Percentiles rank a stretch among this genome's conserved stretches.
These are phyloP conservation scores for Lasiosphaeria hispida DNA, from an alignment of 495 filamentous ascomycete species.

Conservation along the genomic window DNA sequence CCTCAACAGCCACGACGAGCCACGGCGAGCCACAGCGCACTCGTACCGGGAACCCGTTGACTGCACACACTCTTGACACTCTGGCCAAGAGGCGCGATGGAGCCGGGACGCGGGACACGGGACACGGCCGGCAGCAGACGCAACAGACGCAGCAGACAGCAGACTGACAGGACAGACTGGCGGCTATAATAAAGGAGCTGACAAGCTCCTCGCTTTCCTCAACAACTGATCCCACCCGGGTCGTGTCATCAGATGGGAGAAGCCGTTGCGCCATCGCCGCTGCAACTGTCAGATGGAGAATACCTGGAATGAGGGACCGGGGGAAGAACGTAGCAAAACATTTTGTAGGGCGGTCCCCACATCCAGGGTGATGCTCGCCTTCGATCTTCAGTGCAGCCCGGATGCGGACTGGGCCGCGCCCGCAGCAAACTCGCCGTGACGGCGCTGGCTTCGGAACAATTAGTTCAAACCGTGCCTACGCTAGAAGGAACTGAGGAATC, in stretches of 20 bases:
- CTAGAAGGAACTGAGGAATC: too few species aligned
- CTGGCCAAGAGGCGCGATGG: too few species aligned
- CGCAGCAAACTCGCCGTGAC: not conserved
- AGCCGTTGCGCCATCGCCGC: not conserved
- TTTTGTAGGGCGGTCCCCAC: not conserved
- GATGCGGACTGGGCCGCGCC: constrained; percentile 8
- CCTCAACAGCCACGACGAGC: too few species aligned
- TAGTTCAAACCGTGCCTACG: too few species aligned
- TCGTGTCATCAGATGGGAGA: not conserved
- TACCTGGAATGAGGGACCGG: not conserved
- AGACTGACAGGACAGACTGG: not conserved
- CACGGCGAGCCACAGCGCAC: not conserved
- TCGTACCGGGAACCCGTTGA: constrained; percentile 7
- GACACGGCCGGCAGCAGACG: not conserved
- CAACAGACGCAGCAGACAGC: not conserved
- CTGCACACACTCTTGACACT: not conserved
- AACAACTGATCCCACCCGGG: not conserved
- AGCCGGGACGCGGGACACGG: not conserved
- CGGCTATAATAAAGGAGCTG: constrained; percentile 13
- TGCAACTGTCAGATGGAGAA: not conserved
- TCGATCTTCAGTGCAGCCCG: not conserved
- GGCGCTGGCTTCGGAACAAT: not conserved
- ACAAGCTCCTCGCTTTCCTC: not conserved
- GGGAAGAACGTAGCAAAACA: not conserved
- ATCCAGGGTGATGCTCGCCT: too few species aligned